Base-by-base conservation (phyloP, 768 basidiomycete species). In the Myochromella boudieri region DNA sequence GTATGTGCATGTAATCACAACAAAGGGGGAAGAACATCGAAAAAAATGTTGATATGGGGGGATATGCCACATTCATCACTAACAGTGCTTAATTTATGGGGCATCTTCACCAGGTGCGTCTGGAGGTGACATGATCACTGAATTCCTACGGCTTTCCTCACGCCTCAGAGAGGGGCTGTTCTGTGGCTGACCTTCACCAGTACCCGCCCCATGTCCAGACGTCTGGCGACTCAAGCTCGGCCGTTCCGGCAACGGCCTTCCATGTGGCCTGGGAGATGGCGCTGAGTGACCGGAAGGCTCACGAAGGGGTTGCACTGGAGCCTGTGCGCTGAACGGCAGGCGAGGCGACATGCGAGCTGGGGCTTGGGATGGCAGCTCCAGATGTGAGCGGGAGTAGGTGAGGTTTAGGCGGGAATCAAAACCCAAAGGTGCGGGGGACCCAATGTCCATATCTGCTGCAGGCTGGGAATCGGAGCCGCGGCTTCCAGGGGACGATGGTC, bases 331-430 rank as follows among this genome's bases (percentile, higher is more conserved):
- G 46, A 61, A 58, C 4, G 60, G 49, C 17, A 49, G 50, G 39
- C 60, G 42, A n/a, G 60, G 53, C 8, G 49, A 51, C 5, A 43
- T 42, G 1, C 47, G 18, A 3, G 45, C 22, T 11, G 47, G 44
- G 15, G 58, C 48, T 17, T 68, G 66, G 20, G 60, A 61, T 25
- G 76, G 68, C 29, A n/a, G 29, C 8, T 8, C 9, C 14, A 34
- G 14, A 28, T 84, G 82, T 42, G 78, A 59, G 31, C 81, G 74
- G 28, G 65, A 67, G 10, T 76, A 72, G 17, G 78, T 74, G 31
- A 77, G 61, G 1, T 81, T 80, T 21, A 74, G 64, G 12, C 79
- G 70, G 14, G 75, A 59, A 42, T 82, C 78, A 48, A 75, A 73
- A 31, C 20, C 25, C 14, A 31, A 8, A 5, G 80, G 72, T 14